Evolutionary conservation across 1,139 yeast species (phyloP), one percentile per base, ranked within the genome.

Genomic region (Suzukiozyma palmioleophila): DNA sequence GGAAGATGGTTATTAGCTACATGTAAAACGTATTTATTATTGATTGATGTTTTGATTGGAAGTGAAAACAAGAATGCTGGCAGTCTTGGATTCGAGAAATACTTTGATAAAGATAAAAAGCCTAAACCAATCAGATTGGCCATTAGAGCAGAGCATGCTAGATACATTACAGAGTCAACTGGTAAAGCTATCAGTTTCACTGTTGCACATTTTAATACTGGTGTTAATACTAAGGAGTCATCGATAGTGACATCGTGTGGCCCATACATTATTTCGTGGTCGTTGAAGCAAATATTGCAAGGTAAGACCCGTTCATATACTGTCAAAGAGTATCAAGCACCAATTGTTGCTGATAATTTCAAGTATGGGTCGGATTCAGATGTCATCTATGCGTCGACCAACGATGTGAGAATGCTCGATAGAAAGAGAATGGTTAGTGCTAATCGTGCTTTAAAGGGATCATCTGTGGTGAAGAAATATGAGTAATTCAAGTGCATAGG

Each of bases 1-100:
- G 96, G 96, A 41, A 70, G 77, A 52, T 88, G 90, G 86, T 53
- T 88, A 32, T 64, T 89, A 44, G 94, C 89, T 1, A 88, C 96
- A 0, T 85, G 92, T 64, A 67, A 72, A 50, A 75, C 79, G 1
- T 85, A 84, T 53, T 62, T 88, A 43, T 64, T 88, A 41, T 69
- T 89, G 37, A 69, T 86, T 46, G 94, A 87, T 57, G 67, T 79
- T 8, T 66, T 71, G 27, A 79, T 84, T 42, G 77, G 77, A 41
- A 72, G 69, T 5, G 92, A 87, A 22, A 69, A 64, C 46, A 74
- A 69, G 52, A 71, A 83, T 53, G 70, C 68, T 3, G 88, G 88
- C 8, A 54, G 60, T 32, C 62, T 78, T 21, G 96, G 94, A 2
- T 88, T 84, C 61, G 60, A 70, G 26, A 77, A 75, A 51, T 67